Percentiles rank a stretch among this genome's conserved stretches.
These are phyloP conservation scores for Xylaria palmicola DNA, from an alignment of 495 filamentous ascomycete species.

Conservation along the genomic window DNA sequence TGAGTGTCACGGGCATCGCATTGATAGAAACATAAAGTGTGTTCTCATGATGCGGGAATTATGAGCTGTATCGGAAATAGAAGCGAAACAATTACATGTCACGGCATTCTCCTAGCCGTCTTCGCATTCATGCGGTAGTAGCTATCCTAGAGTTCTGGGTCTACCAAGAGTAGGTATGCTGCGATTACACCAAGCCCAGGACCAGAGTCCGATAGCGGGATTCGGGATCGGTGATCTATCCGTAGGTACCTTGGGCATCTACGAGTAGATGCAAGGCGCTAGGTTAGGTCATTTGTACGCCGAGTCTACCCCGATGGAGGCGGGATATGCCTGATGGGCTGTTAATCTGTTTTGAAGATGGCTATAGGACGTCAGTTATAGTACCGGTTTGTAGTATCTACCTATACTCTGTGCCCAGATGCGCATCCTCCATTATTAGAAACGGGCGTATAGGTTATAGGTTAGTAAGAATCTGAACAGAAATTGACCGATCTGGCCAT, in stretches of 20 bases:
- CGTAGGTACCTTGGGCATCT: no score
- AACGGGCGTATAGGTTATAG: not conserved
- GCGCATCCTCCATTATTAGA: no score
- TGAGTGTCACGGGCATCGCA: no score
- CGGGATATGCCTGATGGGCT: not conserved
- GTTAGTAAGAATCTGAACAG: not conserved
- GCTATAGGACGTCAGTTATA: not conserved
- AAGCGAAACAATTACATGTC: slow-evolving; percentile 5
- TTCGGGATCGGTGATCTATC: no score
- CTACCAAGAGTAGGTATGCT: no score
- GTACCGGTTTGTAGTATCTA: no score
- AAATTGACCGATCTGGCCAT: not conserved
- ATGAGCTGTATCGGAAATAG: not conserved
- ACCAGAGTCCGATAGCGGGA: no score
- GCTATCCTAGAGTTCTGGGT: not conserved
- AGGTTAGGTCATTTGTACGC: not conserved
- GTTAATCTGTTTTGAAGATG: slow-evolving; percentile 12
- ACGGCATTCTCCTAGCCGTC: slow-evolving; percentile 2
- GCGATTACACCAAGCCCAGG: no score
- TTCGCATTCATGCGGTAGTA: not conserved
- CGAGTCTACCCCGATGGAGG: not conserved
- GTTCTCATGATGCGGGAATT: not conserved
- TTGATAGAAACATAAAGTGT: no score
- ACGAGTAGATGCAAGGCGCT: no score
- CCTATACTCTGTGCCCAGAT: no score